These are phyloP conservation scores for Cladosporium sp. DNA, from an alignment of 2,329 filamentous ascomycete genomes.

Conservation along the genomic window DNA sequence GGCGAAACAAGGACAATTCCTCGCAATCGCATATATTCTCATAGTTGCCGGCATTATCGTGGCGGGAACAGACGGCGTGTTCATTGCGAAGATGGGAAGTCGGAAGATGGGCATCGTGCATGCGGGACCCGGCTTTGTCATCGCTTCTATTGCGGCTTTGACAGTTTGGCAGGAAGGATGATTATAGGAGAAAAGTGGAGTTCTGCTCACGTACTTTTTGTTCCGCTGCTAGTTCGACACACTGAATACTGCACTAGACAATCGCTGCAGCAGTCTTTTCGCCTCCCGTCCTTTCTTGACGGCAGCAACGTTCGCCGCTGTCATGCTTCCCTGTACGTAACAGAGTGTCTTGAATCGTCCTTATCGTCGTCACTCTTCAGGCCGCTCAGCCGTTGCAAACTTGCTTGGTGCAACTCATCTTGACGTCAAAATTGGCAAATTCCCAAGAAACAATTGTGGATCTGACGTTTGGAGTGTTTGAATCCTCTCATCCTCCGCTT, in stretches of 20 bases:
- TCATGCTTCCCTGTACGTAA: neutral
- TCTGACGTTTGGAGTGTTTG: neutral
- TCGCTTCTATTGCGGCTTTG: neutral
- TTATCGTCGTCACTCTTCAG: neutral
- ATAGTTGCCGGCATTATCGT: neutral
- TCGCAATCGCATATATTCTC: neutral
- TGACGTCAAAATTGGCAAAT: conserved; percentile 6
- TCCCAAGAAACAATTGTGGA: neutral
- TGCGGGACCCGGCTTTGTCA: neutral
- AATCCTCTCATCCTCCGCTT: neutral
- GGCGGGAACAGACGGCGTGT: neutral
- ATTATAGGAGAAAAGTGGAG: too few species aligned
- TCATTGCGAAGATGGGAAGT: neutral
- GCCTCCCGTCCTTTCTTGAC: neutral
- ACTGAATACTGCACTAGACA: too few species aligned
- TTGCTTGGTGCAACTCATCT: neutral
- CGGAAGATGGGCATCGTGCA: neutral
- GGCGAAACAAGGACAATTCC: neutral
- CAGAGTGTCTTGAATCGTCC: neutral
- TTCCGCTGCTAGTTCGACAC: too few species aligned
- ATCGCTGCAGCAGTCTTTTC: too few species aligned
- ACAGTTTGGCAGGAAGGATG: neutral
- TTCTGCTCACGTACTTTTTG: too few species aligned
- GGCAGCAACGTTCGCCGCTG: neutral
- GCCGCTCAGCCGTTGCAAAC: neutral